These are phyloP conservation scores for Rhodotorula mucilaginosa DNA, from an alignment of 1,284 basidiomycete genomes.

Conservation along the genomic window DNA sequence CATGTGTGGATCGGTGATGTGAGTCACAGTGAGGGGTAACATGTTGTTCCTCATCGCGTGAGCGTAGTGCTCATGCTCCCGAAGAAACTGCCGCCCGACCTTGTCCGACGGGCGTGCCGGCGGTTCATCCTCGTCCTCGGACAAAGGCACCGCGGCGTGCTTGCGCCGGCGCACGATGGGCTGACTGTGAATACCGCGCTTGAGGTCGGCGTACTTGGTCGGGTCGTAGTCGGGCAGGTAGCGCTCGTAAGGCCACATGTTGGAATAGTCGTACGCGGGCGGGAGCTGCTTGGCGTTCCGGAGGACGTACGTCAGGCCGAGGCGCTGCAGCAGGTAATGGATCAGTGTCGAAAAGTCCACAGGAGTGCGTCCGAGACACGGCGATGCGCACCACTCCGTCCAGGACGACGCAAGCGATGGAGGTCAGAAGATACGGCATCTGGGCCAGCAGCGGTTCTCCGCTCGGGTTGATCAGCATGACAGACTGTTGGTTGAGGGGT, in stretches of 20 bases:
- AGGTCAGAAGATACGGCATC: constrained; percentile 2
- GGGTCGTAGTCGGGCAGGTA: background rate
- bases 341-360: no score
- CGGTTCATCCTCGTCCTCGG: no score
- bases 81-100: no score
- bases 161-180: background rate
- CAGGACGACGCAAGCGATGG: background rate
- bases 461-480: constrained; percentile 1
- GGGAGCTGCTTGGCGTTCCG: background rate
- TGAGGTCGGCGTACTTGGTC: background rate
- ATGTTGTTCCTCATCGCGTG: no score
- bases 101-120: no score
- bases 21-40: no score
- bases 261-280: background rate
- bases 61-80: no score
- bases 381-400: background rate
- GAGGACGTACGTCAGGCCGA: background rate
- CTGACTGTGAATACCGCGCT: background rate
- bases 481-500: background rate
- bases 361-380: no score
- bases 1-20: no score
- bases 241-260: background rate
- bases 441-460: constrained; percentile 3
- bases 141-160: background rate
- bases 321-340: background rate